Evolutionary conservation across 805 yeast species (phyloP), one percentile per base, ranked within the genome.

Genomic region (Candida jianshihensis): DNA sequence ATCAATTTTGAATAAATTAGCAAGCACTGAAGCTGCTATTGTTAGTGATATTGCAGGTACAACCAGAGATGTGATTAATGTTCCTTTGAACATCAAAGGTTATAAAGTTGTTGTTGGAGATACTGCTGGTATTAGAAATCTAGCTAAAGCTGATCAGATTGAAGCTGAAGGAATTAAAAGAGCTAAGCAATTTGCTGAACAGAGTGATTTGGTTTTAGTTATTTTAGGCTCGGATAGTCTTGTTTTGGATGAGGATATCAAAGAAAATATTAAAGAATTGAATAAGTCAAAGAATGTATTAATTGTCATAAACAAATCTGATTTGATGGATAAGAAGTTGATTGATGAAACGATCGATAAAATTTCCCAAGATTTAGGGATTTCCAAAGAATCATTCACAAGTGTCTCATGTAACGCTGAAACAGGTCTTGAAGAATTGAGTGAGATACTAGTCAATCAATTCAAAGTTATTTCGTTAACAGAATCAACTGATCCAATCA

Each of bases 31-130:
- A 17, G 82, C 87, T 14, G 94, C 96, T 0, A 87, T 92, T 26
- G 97, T 92, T 1, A 86, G 96, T 53, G 78, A 78, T 26, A 73
- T 84, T 5, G 95, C 95, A 2, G 98, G 98, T 0, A 92, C 98
- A 0, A 92, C 98, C 0, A 68, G 98, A 49, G 98, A 92, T 52
- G 63, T 85, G 0, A 72, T 92, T 18, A 94, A 88, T 46, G 74
- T 87, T 2, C 83, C 87, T 0, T 53, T 92, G 20, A 89, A 89
- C 51, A 73, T 92, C 3, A 70, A 72, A 24, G 98, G 98, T 0
- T 87, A 69, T 56, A 90, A 89, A 54, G 81, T 87, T 0, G 67
- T 87, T 3, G 58, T 89, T 17, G 86, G 94, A 4, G 98, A 92
- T 55, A 89, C 97, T 1, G 98, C 98, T 0, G 98, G 98, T 0